phyloP scores from a whole-genome alignment of 768 basidiomycete genomes.

The Lentinula sp. region DNA sequence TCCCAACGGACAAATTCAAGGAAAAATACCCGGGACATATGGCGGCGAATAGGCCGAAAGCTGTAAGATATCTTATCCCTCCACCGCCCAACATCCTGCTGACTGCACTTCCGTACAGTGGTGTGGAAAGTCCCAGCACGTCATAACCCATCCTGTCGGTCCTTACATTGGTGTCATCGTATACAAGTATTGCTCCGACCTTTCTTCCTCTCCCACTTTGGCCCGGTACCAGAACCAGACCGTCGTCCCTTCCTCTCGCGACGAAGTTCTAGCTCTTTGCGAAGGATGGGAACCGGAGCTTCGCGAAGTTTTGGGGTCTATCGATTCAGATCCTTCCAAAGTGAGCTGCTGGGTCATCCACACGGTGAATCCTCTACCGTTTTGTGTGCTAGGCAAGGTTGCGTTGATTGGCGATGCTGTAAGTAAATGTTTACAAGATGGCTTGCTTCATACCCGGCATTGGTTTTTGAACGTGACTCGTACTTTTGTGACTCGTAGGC shows the following conservation, averaged over 20 bases:
- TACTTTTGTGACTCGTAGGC: constrained; percentile 7
- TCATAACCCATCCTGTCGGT: constrained; percentile 19
- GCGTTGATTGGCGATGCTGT: constrained; percentile 30
- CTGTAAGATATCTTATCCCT: constrained; percentile 6
- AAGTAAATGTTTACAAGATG: background rate
- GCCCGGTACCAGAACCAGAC: constrained; percentile 9
- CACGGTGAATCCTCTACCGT: constrained; percentile 26
- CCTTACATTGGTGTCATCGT: constrained; percentile 14
- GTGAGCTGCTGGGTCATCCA: constrained; percentile 34
- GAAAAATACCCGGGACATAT: constrained; percentile 12
- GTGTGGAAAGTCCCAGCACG: constrained; percentile 17
- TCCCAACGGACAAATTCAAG: constrained; percentile 5
- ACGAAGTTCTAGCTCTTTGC: constrained; percentile 12
- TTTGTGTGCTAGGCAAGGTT: constrained; percentile 20
- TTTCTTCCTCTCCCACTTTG: constrained; percentile 5
- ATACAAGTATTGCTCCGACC: constrained; percentile 14
- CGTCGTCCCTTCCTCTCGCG: constrained; percentile 11
- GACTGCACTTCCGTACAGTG: constrained; percentile 5
- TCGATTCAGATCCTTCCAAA: constrained; percentile 1
- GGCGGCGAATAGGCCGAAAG: constrained; percentile 8
- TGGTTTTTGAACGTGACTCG: background rate
- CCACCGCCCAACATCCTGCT: background rate
- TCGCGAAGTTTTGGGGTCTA: constrained; percentile 8
- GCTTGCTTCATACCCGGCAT: too few species aligned
- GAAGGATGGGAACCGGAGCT: constrained; percentile 18